Evolutionary conservation across 495 filamentous ascomycete genomes (phyloP).

Genomic region (Daldinia caldariorum): DNA sequence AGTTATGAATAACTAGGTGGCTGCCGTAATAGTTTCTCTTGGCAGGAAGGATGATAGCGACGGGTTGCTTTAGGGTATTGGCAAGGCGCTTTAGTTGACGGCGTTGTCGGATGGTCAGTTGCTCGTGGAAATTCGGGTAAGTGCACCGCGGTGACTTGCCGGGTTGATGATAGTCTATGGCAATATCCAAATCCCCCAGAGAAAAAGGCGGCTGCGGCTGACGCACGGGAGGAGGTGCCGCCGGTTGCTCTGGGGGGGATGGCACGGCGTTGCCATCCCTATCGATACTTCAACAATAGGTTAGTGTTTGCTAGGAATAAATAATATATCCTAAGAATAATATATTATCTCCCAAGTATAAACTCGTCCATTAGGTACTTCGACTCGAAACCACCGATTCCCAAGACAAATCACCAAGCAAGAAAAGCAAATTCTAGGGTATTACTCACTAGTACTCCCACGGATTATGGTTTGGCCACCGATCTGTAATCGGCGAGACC

Average conservation of each 20-base stretch:
- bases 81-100: neutral
- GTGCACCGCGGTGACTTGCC: neutral
- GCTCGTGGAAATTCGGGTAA: neutral
- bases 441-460: slow-evolving; percentile 2
- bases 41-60: neutral
- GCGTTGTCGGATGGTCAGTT: neutral
- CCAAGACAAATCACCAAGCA: neutral
- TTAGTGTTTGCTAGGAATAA: neutral
- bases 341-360: neutral
- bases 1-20: neutral
- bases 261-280: neutral
- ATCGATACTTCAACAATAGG: neutral
- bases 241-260: neutral
- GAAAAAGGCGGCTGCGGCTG: neutral
- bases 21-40: neutral
- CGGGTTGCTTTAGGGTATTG: neutral
- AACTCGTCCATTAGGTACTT: too few relatives aligned
- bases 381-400: too few relatives aligned
- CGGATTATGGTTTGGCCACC: neutral
- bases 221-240: neutral
- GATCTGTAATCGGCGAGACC: neutral
- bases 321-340: too few relatives aligned
- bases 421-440: neutral
- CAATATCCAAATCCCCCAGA: neutral
- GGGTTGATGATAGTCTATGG: neutral